phyloP scores from a whole-genome alignment of 345 rosid genomes.

The Leavenworthia alabamica region DNA sequence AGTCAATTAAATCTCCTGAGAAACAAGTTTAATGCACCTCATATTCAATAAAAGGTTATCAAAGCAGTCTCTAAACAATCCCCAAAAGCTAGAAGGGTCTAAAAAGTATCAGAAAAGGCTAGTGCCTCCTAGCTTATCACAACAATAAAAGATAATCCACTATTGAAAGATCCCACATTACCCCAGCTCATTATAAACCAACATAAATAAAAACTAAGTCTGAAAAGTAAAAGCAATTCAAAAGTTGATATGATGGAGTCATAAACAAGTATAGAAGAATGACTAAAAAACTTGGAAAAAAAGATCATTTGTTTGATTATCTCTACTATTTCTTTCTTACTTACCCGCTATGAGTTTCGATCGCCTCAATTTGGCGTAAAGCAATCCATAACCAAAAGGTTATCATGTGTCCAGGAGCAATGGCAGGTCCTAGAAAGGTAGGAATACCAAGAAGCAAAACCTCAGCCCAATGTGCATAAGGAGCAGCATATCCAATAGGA shows the following conservation, averaged over 20 bases:
- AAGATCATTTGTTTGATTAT: background rate
- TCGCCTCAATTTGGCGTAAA: conserved; percentile 76
- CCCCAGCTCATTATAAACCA: background rate
- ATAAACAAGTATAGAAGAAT: background rate
- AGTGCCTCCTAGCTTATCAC: conserved; percentile 11
- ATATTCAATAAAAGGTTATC: background rate
- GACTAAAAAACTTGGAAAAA: background rate
- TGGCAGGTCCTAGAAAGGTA: conserved; percentile 71
- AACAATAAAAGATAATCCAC: conserved; percentile 2
- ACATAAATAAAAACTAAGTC: background rate
- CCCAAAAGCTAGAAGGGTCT: background rate
- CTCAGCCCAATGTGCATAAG: conserved; percentile 84
- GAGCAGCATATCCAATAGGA: conserved; percentile 68
- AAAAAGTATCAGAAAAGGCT: conserved; percentile 9
- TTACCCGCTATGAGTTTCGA: conserved; percentile 83
- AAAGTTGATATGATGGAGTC: background rate
- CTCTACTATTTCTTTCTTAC: background rate
- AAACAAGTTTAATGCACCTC: background rate
- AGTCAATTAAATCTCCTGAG: background rate
- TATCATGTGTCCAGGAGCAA: conserved; percentile 77
- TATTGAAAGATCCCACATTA: background rate
- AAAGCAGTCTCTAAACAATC: conserved; percentile 3
- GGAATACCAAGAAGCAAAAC: conserved; percentile 71
- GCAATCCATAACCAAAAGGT: conserved; percentile 83
- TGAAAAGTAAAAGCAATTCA: conserved; percentile 6